phyloP scores from a whole-genome alignment of 805 yeast species.

The Scheffersomyces amazonensis region DNA sequence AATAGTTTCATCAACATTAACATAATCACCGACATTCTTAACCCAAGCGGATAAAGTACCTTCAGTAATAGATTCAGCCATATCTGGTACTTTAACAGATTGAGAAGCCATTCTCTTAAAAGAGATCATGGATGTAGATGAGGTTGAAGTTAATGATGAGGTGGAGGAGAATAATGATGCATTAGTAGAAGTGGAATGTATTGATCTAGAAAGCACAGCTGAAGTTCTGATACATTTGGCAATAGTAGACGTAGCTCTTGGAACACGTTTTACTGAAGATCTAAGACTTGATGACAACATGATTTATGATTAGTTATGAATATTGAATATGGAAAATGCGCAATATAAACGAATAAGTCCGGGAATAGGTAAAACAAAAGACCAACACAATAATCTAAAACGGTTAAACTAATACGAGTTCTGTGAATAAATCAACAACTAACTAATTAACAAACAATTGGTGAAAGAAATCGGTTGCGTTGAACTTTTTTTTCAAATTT shows the following conservation, averaged over 20 bases:
- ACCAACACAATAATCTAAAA: too few relatives aligned
- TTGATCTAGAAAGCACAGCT: constrained; percentile 17
- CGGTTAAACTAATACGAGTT: too few relatives aligned
- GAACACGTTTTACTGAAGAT: constrained; percentile 25
- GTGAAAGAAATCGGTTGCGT: too few relatives aligned
- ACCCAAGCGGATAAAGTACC: constrained; percentile 76
- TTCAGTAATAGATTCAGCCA: constrained; percentile 98
- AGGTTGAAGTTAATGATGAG: not conserved
- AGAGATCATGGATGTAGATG: constrained; percentile 9
- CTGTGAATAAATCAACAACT: too few relatives aligned
- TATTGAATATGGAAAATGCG: too few relatives aligned
- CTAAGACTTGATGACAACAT: constrained; percentile 36
- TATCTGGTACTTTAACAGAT: constrained; percentile 87
- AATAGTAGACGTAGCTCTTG: constrained; percentile 15
- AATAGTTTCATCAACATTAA: constrained; percentile 80
- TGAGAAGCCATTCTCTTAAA: constrained; percentile 39
- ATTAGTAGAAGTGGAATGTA: constrained; percentile 7
- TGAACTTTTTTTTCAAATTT: too few relatives aligned
- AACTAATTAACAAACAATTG: too few relatives aligned
- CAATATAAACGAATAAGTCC: too few relatives aligned
- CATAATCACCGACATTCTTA: constrained; percentile 84
- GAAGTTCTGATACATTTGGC: too few relatives aligned
- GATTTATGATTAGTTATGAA: too few relatives aligned
- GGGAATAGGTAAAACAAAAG: too few relatives aligned
- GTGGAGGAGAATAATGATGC: not conserved